These are phyloP conservation scores for Umbilicaria muhlenbergii DNA, from an alignment of 495 filamentous ascomycete genomes.

Conservation along the genomic window DNA sequence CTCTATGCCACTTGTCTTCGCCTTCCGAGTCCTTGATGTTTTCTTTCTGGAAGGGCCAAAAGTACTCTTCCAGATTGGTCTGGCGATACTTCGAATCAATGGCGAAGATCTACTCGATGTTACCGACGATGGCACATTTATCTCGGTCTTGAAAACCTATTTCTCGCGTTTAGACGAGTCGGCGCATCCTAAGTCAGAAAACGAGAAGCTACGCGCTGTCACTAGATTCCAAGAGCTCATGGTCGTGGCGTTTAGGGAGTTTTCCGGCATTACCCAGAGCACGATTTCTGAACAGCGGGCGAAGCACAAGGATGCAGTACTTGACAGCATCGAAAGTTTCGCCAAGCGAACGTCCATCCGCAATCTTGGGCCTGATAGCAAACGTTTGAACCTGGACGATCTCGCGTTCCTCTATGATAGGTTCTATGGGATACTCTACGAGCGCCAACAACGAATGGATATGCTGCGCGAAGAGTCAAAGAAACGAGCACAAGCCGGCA, in stretches of 20 bases:
- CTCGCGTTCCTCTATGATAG: conserved; percentile 80
- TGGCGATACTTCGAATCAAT: conserved; percentile 94
- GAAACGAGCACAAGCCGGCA: conserved; percentile 40
- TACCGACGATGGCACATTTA: conserved; percentile 89
- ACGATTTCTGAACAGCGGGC: conserved; percentile 78
- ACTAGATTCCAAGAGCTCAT: conserved; percentile 95
- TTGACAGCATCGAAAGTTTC: conserved; percentile 92
- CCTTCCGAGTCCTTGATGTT: conserved; percentile 88
- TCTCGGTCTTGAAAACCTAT: conserved; percentile 88
- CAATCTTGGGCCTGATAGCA: conserved; percentile 91
- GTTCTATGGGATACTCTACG: conserved; percentile 82
- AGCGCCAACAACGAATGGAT: conserved; percentile 68
- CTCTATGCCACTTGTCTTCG: conserved; percentile 95
- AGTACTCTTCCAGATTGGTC: conserved; percentile 88
- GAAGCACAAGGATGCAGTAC: conserved; percentile 81
- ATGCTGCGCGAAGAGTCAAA: conserved; percentile 62
- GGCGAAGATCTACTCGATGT: conserved; percentile 95
- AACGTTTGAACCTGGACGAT: conserved; percentile 70
- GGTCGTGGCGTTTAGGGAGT: conserved; percentile 97
- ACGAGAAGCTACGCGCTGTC: conserved; percentile 79
- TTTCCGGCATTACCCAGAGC: conserved; percentile 82
- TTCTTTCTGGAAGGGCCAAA: conserved; percentile 98
- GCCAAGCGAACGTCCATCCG: conserved; percentile 92
- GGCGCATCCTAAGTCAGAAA: conserved; percentile 86
- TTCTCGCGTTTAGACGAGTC: conserved; percentile 89